Percentiles rank a stretch among this genome's conserved stretches.
These are phyloP conservation scores for Ophiostoma ulmi DNA, from an alignment of 2,329 filamentous ascomycete genomes.

Conservation along the genomic window DNA sequence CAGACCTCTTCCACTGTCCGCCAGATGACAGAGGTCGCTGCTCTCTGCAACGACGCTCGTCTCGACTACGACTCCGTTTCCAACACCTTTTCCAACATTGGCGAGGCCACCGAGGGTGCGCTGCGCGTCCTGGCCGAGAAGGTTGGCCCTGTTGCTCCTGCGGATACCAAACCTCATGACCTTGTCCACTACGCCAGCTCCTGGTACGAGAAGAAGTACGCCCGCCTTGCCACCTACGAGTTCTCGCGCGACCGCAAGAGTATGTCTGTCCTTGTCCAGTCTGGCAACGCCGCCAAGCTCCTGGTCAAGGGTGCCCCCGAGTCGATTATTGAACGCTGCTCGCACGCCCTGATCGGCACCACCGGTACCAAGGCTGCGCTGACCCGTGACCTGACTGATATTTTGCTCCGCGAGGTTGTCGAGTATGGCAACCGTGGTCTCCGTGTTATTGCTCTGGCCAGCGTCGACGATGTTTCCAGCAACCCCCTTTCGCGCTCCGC, in stretches of 20 bases:
- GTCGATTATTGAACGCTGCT: conserved; percentile 87
- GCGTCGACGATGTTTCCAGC: conserved; percentile 67
- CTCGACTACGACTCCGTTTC: conserved; percentile 76
- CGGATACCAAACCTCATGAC: conserved; percentile 50
- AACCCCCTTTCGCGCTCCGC: conserved; percentile 68
- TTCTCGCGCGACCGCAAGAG: conserved; percentile 98
- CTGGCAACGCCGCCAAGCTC: conserved; percentile 64
- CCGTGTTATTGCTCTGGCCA: conserved; percentile 89
- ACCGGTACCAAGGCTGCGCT: conserved; percentile 73
- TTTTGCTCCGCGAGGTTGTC: conserved; percentile 73
- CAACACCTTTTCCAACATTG: conserved; percentile 72
- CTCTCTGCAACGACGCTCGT: conserved; percentile 83
- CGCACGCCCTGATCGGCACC: conserved; percentile 69
- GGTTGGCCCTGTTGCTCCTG: conserved; percentile 72
- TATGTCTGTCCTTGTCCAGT: conserved; percentile 89
- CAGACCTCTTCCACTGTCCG: conserved; percentile 69
- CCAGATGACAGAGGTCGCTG: conserved; percentile 67
- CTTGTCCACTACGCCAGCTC: conserved; percentile 76
- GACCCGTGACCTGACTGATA: conserved; percentile 59
- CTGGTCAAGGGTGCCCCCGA: conserved; percentile 96
- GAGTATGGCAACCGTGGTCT: conserved; percentile 90
- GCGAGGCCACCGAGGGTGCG: conserved; percentile 92
- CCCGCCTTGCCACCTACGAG: conserved; percentile 81
- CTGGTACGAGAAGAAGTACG: conserved; percentile 72
- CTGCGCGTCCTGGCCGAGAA: conserved; percentile 89